phyloP scores from a whole-genome alignment of 1,139 yeast genomes.

The Saccharomycopsis hybrid region DNA sequence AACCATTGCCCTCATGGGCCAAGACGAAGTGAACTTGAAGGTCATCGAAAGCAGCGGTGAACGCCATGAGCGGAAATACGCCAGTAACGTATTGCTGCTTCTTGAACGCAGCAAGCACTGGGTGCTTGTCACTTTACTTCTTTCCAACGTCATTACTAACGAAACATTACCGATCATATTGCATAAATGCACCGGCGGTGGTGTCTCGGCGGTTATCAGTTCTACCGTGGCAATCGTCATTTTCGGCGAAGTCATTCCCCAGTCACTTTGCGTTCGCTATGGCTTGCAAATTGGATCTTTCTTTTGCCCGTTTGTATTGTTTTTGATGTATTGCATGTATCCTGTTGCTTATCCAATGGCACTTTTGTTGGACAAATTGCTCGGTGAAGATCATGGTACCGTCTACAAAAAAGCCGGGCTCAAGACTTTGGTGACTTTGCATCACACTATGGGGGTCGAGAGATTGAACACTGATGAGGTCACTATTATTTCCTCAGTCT shows the following conservation, averaged over 20 bases:
- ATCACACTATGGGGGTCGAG: constrained; percentile 85
- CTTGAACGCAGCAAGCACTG: constrained; percentile 89
- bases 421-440: constrained; percentile 87
- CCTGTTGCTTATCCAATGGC: constrained; percentile 94
- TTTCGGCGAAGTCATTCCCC: constrained; percentile 96
- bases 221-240: constrained; percentile 90
- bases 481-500: constrained; percentile 87
- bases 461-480: constrained; percentile 92
- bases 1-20: constrained; percentile 95
- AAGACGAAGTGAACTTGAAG: constrained; percentile 84
- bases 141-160: constrained; percentile 87
- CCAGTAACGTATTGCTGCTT: constrained; percentile 66
- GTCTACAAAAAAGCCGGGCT: constrained; percentile 89
- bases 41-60: constrained; percentile 54
- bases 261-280: constrained; percentile 84
- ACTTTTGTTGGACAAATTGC: constrained; percentile 63
- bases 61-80: constrained; percentile 54
- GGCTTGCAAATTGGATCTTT: constrained; percentile 89
- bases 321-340: constrained; percentile 82
- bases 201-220: constrained; percentile 93
- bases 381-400: constrained; percentile 97
- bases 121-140: constrained; percentile 87
- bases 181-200: constrained; percentile 91
- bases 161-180: constrained; percentile 92
- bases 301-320: constrained; percentile 81